Base-by-base conservation (phyloP, 305 asterid genomes). In the Solanum hybrid region DNA sequence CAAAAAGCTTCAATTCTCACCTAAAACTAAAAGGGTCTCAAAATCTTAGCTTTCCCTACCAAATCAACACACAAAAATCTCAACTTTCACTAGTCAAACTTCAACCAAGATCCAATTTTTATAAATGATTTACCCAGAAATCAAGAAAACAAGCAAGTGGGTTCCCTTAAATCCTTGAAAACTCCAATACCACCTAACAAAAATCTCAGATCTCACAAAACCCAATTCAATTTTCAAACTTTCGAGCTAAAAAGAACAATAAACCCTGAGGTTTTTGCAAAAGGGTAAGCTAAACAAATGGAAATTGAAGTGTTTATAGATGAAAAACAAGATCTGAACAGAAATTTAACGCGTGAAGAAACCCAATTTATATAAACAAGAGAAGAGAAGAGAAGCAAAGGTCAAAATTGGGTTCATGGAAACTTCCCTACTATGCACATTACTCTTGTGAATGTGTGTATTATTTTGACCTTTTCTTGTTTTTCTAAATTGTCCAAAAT, bases 41-140 rank as follows among this genome's bases (percentile, higher is more conserved):
- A 46, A 37, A 89, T 40, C 7, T 69, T 29, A 90, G 4, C 87
- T 90, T 90, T 72, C 76, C 79, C 42, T 27, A 31, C 22, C 24
- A 13, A 88, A 82, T 29, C 26, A 46, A 27, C 20, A 89, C 71
- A 22, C 35, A 46, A 79, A 34, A 71, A 35, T 29, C 31, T 78
- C 42, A 81, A 81, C 69, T 81, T 81, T 24, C 79, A 78, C 75
- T 27, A 89, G 88, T 78, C 90, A 89, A 86, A 87, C 71, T 16
- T 76, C 87, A 82, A 85, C 56, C 84, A 90, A 88, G 88, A 89
- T 87, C 69, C 42, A 29, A 87, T 87, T 90, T 87, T 90, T 29
- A 7, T 40, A 85, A 76, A 1, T 31, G 79, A 71, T 35, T 56
- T 73, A 32, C 37, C 40, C 7, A 82, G 26, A 66, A 76, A 64